Evolutionary conservation across 805 yeast genomes (phyloP).

Genomic region (Cyberlindnera suaveolens): DNA sequence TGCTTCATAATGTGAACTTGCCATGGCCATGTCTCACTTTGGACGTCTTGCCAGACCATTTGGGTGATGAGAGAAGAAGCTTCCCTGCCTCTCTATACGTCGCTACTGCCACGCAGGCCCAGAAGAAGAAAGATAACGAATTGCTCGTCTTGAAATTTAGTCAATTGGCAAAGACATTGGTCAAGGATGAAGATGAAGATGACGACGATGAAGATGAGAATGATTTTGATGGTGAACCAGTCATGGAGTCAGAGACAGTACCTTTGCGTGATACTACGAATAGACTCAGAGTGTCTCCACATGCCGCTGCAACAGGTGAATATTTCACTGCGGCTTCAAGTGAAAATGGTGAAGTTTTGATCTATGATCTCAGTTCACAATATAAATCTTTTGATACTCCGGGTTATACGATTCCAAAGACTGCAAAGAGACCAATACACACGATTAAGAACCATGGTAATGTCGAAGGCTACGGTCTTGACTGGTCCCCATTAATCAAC

Average conservation of each 20-base stretch:
- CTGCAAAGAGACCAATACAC: slow-evolving; percentile 72
- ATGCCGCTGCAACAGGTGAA: slow-evolving; percentile 66
- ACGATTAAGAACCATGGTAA: slow-evolving; percentile 82
- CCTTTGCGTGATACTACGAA: slow-evolving; percentile 82
- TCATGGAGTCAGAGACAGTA: slow-evolving; percentile 78
- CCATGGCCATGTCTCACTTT: slow-evolving; percentile 97
- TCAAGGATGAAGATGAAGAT: slow-evolving; percentile 74
- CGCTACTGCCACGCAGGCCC: slow-evolving; percentile 92
- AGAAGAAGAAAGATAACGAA: slow-evolving; percentile 82
- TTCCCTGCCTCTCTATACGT: slow-evolving; percentile 85
- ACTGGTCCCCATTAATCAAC: slow-evolving; percentile 85
- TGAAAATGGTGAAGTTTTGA: slow-evolving; percentile 84
- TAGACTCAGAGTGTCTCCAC: slow-evolving; percentile 80
- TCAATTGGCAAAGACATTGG: slow-evolving; percentile 77
- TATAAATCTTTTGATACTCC: slow-evolving; percentile 81
- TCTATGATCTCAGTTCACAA: slow-evolving; percentile 79
- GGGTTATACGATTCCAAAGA: slow-evolving; percentile 74
- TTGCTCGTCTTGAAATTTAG: slow-evolving; percentile 77
- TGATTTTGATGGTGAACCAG: slow-evolving; percentile 70
- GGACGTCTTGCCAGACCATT: slow-evolving; percentile 78
- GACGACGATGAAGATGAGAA: slow-evolving; percentile 71
- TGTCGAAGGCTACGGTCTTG: slow-evolving; percentile 96
- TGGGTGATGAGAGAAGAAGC: slow-evolving; percentile 83
- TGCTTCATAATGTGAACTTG: slow-evolving; percentile 88
- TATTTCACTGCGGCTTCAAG: slow-evolving; percentile 82